Base-by-base conservation (phyloP, 2,329 filamentous ascomycete genomes). In the Hypoxylon sp. region DNA sequence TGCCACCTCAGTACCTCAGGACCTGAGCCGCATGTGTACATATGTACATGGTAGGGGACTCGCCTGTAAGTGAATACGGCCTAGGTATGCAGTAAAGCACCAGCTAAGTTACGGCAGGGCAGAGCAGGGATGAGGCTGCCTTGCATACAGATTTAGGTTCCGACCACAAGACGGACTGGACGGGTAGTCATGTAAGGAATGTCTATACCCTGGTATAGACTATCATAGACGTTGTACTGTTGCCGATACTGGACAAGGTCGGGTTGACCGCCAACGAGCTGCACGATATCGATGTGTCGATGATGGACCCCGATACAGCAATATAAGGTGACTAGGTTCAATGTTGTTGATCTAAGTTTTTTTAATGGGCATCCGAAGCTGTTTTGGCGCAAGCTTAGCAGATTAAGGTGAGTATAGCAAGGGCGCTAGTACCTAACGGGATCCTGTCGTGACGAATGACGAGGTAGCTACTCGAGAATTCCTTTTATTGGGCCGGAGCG, bases 401-500 rank as follows among this genome's bases (percentile, higher is more conserved):
- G 37, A 41, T 19, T 22, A 24, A 15, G 41, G 11, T 24, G 20
- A 46, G 24, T 15, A 24, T 3, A 46, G 19, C 19, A 24, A 6
- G 8, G 20, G 17, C 41, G 11, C 41, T 22, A 44, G 20, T 44
- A 22, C 41, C 4, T 20, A 44, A 44, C 6, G 15, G 41, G n/a
- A n/a, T 6, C 17, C 11, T 22, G 22, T 5, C 6, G 19, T 39
- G 34, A 39, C 34, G 41, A 22, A 59, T 46, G 49, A 46, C 24
- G 54, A 41, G 41, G 57, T 15, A 56, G 26, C 4, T 50, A 4
- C 1, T 5, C 6, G 59, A 13, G n/a, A 13, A 11, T 10, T 34
- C 1, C 6, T 57, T 8, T 57, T n/a, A 66, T 57, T 66, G 63
- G 59, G 5, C 41, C 60, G 64, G 64, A 64, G 39, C 44, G 30